Base-by-base conservation (phyloP, 352 stramenopile genomes). In the Globisporangium rhizosaccharum region DNA sequence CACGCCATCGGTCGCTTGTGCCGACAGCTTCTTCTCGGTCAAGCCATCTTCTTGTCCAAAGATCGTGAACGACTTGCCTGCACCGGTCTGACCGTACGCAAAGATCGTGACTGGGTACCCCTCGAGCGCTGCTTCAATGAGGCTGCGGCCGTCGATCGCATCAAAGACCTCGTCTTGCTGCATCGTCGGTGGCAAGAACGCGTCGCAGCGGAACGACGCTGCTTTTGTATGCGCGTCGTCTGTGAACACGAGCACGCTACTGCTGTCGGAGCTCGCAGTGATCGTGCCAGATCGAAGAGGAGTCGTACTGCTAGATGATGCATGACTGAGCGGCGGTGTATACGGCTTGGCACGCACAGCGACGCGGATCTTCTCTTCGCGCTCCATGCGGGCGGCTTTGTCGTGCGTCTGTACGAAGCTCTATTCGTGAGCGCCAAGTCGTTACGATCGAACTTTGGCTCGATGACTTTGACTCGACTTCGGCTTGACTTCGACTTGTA, bases 91-190 rank as follows among this genome's bases (percentile, higher is more conserved):
- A 6, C 82, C 82, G 41, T 91, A 91, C 23, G 82, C 79, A 53
- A 91, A 89, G 33, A 91, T 77, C 26, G 82, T 91, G 17, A 88
- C 78, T 0, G 82, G 75, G 51, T 82, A 91, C 25, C 79, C 82
- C 4, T 87, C 72, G 4, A 91, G 58, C 2, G 79, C 82, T 6
- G 73, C 58, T 23, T 76, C 61, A 7, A 89, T 67, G 10, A 91
- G 63, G 7, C 84, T 63, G n/a, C 63, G 67, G 10, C 60, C 65
- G 5, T 66, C 50, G 36, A 87, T 72, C 44, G 70, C 65, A 1
- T 77, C 68, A 53, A 88, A 91, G n/a, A 88, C 67, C 8, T 82
- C 68, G 12, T 78, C 52, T 51, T 91, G 82, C 0, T 65, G 58
- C 20, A 71, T 64, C 5, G 59, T 58, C 0, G 70, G 65, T 2